phyloP scores from a whole-genome alignment of 169 alveolate species.

The Cryptosporidium bovis region DNA sequence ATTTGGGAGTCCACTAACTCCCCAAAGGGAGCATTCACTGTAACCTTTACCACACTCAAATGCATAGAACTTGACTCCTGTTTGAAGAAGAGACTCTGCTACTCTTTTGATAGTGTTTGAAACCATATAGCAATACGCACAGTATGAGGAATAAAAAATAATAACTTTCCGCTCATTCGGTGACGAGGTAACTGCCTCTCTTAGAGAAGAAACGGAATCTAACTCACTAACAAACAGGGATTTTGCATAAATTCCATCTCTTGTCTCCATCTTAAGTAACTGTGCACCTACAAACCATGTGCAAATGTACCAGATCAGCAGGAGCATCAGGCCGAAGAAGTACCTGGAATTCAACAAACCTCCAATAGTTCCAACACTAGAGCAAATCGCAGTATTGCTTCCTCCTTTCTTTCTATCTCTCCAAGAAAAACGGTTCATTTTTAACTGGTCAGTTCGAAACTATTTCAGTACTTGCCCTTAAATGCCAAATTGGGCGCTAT shows the following conservation, averaged over 20 bases:
- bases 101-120: conserved; percentile 59
- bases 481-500: too few relatives aligned
- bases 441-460: background rate
- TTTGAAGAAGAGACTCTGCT: conserved; percentile 32
- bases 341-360: conserved; percentile 27
- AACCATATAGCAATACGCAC: conserved; percentile 61
- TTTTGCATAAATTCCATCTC: conserved; percentile 44
- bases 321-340: conserved; percentile 20
- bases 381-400: background rate
- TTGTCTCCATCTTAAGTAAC: conserved; percentile 43
- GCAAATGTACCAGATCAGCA: conserved; percentile 56
- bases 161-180: conserved; percentile 8
- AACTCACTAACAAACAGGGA: conserved; percentile 29
- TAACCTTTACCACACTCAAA: conserved; percentile 69
- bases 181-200: conserved; percentile 5
- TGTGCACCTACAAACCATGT: conserved; percentile 75
- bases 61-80: conserved; percentile 58
- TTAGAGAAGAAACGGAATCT: conserved; percentile 22
- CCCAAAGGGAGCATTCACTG: conserved; percentile 62
- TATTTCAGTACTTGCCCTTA: too few relatives aligned
- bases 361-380: background rate
- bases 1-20: conserved; percentile 50
- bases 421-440: conserved; percentile 72
- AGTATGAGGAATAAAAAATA: conserved; percentile 61
- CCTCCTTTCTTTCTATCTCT: background rate